Evolutionary conservation across 805 yeast species (phyloP).

Genomic region (Myxozyma neglecta): DNA sequence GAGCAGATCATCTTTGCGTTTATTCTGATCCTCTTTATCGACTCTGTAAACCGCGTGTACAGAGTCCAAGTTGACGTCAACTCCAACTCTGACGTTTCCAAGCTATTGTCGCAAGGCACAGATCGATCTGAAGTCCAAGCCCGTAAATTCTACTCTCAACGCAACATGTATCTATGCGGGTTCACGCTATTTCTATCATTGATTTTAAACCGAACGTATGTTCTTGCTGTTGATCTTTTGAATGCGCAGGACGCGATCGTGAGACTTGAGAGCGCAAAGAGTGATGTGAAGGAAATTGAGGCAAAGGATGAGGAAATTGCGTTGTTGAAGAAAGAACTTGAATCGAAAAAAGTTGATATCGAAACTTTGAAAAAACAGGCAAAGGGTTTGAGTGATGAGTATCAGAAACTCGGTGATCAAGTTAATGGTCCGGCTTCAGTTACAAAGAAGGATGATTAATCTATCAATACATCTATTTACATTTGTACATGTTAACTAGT

Average conservation of each 20-base stretch:
- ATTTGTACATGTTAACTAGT: not conserved
- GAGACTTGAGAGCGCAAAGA: constrained; percentile 1
- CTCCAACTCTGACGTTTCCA: constrained; percentile 41
- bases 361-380: constrained; percentile 73
- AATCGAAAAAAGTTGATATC: constrained; percentile 64
- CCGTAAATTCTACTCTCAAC: constrained; percentile 89
- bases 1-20: constrained; percentile 70
- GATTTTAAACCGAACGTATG: constrained; percentile 66
- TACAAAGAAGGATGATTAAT: constrained; percentile 36
- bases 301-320: constrained; percentile 45
- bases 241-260: constrained; percentile 59
- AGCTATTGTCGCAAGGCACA: constrained; percentile 34
- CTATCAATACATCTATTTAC: not conserved
- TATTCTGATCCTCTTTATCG: constrained; percentile 79
- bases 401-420: constrained; percentile 50
- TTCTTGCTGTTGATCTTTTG: constrained; percentile 71
- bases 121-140: constrained; percentile 86
- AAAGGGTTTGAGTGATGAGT: constrained; percentile 60
- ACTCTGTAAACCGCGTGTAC: constrained; percentile 80
- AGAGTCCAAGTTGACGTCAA: constrained; percentile 61
- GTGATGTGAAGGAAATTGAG: constrained; percentile 35
- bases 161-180: constrained; percentile 95
- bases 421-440: constrained; percentile 36
- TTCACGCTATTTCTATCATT: constrained; percentile 88
- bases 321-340: constrained; percentile 52